phyloP scores from a whole-genome alignment of 345 rosid genomes.

The Salix viminalis region DNA sequence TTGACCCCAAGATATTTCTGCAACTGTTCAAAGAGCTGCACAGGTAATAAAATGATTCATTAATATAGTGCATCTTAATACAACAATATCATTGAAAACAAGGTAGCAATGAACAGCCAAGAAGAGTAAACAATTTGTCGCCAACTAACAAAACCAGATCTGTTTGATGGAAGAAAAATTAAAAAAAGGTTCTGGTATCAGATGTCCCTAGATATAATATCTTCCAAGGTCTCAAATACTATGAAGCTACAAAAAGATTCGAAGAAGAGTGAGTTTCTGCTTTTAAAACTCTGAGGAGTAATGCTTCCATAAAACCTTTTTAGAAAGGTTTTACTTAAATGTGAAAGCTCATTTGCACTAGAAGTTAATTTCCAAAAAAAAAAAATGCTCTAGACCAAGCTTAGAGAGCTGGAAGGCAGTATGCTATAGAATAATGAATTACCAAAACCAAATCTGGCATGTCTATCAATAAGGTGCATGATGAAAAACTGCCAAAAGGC shows the following conservation, averaged over 20 bases:
- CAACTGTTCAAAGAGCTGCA: constrained; percentile 27
- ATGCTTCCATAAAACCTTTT: not conserved
- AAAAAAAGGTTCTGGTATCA: not conserved
- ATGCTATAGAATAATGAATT: not conserved
- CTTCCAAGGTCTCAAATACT: not conserved
- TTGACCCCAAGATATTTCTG: constrained; percentile 32
- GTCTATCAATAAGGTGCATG: no score
- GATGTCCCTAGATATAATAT: not conserved
- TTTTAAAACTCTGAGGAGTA: not conserved
- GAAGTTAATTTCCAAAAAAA: not conserved
- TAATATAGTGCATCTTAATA: not conserved
- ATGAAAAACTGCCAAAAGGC: no score
- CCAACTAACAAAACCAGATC: not conserved
- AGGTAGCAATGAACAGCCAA: not conserved
- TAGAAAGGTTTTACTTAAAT: not conserved
- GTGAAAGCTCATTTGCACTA: not conserved
- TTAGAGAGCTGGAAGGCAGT: not conserved
- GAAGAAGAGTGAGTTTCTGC: not conserved
- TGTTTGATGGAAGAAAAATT: not conserved
- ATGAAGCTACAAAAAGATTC: not conserved
- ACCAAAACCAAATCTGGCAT: not conserved
- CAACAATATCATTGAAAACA: not conserved
- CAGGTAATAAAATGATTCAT: constrained; percentile 4
- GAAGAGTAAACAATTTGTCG: not conserved
- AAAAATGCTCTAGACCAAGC: not conserved